Evolutionary conservation across 2,329 filamentous ascomycete species (phyloP), one percentile per base, ranked within the genome.

Genomic region (Fusarium kyushuense): DNA sequence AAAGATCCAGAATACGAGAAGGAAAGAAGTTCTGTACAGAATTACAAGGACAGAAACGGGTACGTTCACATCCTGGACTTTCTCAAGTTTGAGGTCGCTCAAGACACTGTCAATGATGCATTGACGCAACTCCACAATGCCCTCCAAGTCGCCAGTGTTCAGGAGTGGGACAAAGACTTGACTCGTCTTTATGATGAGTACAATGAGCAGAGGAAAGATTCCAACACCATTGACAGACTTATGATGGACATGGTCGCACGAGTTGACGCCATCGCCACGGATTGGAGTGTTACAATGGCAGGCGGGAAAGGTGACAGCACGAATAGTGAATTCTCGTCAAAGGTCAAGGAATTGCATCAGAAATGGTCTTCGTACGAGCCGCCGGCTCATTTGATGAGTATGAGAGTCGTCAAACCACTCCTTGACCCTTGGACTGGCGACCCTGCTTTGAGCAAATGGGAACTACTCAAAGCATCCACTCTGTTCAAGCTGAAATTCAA

Each of bases 21-120:
- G 5, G 76, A 80, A 0, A 65, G 60, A 8, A 80, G 78, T 69
- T 63, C 63, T 1, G 54, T 69, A 4, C 65, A 61, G 9, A 38
- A 32, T 7, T 70, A 67, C 9, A 27, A 21, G 7, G 38, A 48
- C 17, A 54, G 65, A 12, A 58, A 75, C 19, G 69, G 75, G 0
- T 75, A 69, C 3, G 52, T 63, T 1, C 86, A 91, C 57, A 86
- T 92, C 5, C 81, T 91, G 7, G 90, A 93, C 72, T 82, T 84
- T 36, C 78, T 93, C 10, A 89, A 86, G 65, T 90, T 88, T 19
- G 65, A 76, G 0, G 79, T 89, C 3, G 84, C 87, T 0, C 75
- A 82, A 14, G 76, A 78, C 1, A 75, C 76, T 0, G 79, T 87
- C 12, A 74, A 79, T 0, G 42, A 58, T 1, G 80, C 81, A 25